Percentiles rank a stretch among this genome's conserved stretches.
Evolutionary conservation across 495 filamentous ascomycete species (phyloP).

Genomic region (Letharia columbiana): DNA sequence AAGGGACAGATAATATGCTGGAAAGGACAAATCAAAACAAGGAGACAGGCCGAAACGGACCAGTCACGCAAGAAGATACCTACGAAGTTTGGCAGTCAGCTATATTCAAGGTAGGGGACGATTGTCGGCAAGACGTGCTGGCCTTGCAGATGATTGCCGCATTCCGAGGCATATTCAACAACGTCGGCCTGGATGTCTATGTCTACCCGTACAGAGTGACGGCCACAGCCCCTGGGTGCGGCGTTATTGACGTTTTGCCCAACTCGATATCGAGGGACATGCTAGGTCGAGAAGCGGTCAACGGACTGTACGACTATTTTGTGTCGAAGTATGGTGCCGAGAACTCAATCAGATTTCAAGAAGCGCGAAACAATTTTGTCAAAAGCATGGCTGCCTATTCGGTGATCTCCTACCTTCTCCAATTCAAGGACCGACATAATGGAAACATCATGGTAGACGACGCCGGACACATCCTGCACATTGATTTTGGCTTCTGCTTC

Average conservation of each 20-base stretch:
- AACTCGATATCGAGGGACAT: slow-evolving; percentile 98
- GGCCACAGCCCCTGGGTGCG: slow-evolving; percentile 95
- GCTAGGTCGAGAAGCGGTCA: slow-evolving; percentile 95
- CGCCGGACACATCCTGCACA: slow-evolving; percentile 93
- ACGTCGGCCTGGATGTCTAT: slow-evolving; percentile 87
- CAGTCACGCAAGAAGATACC: slow-evolving; percentile 30
- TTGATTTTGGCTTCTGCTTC: slow-evolving; percentile 99
- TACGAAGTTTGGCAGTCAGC: slow-evolving; percentile 97
- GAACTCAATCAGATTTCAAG: slow-evolving; percentile 87
- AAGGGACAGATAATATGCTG: slow-evolving; percentile 26
- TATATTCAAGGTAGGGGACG: slow-evolving; percentile 99
- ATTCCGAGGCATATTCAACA: slow-evolving; percentile 93
- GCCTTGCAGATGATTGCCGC: slow-evolving; percentile 96
- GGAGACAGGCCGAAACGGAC: slow-evolving; percentile 30
- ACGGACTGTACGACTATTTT: slow-evolving; percentile 97
- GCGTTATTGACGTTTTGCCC: slow-evolving; percentile 94
- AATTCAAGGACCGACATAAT: slow-evolving; percentile 99
- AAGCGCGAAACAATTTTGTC: slow-evolving; percentile 93
- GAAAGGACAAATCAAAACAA: slow-evolving; percentile 28
- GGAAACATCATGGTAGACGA: slow-evolving; percentile 99
- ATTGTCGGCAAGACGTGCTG: slow-evolving; percentile 94
- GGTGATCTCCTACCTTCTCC: slow-evolving; percentile 91
- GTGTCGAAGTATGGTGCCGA: slow-evolving; percentile 94
- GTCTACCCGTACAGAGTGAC: slow-evolving; percentile 97
- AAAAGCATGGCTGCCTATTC: slow-evolving; percentile 99